Evolutionary conservation across 352 stramenopile genomes (phyloP).

Genomic region (Pelagophyceae sp.): DNA sequence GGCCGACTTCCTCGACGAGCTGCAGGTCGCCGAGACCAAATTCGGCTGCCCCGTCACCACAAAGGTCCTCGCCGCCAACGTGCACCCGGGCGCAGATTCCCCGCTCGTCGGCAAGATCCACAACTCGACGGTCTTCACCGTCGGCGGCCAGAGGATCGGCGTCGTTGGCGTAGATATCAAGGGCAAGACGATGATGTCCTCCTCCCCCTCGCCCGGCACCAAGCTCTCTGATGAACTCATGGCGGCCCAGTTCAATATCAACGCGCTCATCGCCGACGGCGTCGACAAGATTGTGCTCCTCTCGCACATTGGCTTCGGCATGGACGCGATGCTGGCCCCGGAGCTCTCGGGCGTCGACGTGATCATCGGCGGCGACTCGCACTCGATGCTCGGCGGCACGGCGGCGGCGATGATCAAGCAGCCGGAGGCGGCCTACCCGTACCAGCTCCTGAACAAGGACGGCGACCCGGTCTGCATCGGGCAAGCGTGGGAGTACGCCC

Average conservation of each 20-base stretch:
- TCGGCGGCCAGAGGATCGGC: constrained; percentile 31
- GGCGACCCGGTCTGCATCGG: constrained; percentile 32
- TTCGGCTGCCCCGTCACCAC: no score
- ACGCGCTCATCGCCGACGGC: constrained; percentile 49
- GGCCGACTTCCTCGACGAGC: constrained; percentile 30
- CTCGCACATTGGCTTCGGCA: constrained; percentile 63
- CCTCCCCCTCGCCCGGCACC: constrained; percentile 32
- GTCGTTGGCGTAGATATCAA: constrained; percentile 32
- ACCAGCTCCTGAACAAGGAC: background rate
- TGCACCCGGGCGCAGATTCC: constrained; percentile 13
- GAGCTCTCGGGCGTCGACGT: constrained; percentile 65
- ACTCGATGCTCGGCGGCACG: constrained; percentile 31
- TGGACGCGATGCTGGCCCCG: constrained; percentile 56
- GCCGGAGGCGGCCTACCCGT: background rate
- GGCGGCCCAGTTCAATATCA: constrained; percentile 35
- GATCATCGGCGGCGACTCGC: constrained; percentile 58
- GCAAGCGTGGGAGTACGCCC: constrained; percentile 36
- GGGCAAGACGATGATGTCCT: constrained; percentile 28
- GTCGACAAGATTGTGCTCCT: constrained; percentile 68
- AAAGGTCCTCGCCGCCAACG: constrained; percentile 23
- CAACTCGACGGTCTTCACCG: constrained; percentile 22
- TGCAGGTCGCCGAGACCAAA: constrained; percentile 14
- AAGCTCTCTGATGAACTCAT: constrained; percentile 31
- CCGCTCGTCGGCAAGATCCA: constrained; percentile 4
- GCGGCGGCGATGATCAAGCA: background rate